Evolutionary conservation across 345 rosid species (phyloP).

Genomic region (Acer negundo): DNA sequence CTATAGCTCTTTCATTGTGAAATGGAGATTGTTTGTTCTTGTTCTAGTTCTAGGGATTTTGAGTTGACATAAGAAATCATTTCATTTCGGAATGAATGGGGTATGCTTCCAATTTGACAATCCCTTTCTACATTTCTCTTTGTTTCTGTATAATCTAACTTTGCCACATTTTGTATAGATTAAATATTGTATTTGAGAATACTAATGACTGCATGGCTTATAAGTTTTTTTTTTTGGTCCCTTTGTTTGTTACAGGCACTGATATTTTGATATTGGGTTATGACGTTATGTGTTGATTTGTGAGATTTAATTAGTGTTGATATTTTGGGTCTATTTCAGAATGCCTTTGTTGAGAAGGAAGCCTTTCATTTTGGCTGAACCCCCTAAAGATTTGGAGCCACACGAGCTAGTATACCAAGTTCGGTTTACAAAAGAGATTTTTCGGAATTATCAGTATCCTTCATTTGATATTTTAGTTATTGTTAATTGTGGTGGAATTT

Average conservation of each 20-base stretch:
- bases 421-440: slow-evolving; percentile 92
- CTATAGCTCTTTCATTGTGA: not conserved
- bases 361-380: slow-evolving; percentile 58
- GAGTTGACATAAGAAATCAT: not conserved
- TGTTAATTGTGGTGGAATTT: slow-evolving; percentile 5
- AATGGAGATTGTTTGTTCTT: not conserved
- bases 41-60: not conserved
- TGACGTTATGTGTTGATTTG: not conserved
- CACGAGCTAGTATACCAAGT: slow-evolving; percentile 79
- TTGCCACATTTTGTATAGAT: not conserved
- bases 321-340: slow-evolving; percentile 23
- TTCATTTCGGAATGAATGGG: not conserved
- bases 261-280: not conserved
- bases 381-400: slow-evolving; percentile 74
- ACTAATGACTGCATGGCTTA: not conserved
- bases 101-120: too few species aligned
- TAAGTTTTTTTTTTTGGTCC: not conserved
- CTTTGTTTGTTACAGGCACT: not conserved
- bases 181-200: not conserved
- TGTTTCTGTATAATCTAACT: too few species aligned
- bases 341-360: slow-evolving; percentile 89
- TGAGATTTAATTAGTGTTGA: slow-evolving; percentile 3
- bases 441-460: slow-evolving; percentile 88
- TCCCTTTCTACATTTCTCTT: too few species aligned
- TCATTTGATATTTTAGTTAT: slow-evolving; percentile 14